Base-by-base conservation (phyloP, 139 green algal genomes). In the Pleodorina starrii region DNA sequence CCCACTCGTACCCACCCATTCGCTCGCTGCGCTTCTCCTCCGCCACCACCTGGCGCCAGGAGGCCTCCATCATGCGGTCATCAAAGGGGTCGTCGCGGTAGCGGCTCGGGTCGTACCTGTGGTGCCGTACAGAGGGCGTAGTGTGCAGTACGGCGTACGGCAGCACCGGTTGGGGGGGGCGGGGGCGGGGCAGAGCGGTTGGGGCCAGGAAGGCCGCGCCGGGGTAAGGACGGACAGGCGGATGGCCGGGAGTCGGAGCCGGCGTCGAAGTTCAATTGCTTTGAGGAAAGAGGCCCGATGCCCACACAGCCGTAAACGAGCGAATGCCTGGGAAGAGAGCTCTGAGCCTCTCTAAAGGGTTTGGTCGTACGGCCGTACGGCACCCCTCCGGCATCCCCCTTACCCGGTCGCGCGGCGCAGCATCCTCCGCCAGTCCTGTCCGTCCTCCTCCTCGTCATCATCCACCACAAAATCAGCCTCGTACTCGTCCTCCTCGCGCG, bases 11-110 rank as follows among this genome's bases (percentile, higher is more conserved):
- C 90, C 46, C 80, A 93, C 90, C 90, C 48, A 93, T 59, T 14
- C 85, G 42, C 80, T 76, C 80, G 60, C 86, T 91, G 48, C 86
- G 85, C 72, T 86, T 89, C 85, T 93, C 90, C 72, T 93, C 90
- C 66, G 90, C 90, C 57, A 50, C 54, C 42, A 93, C 66, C 57
- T 91, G 59, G 1, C 80, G 74, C 71, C 74, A 91, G 7, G 71
- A 75, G 7, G 42, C 90, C 60, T 90, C 90, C 90, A 93, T 93
- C n/a, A 51, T 48, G 27, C 90, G 90, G 59, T 93, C 90, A 32
- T 91, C 87, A 51, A 79, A 85, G 40, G 46, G 38, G 14, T 91
- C 86, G n/a, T 93, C 86, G 0, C 59, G 81, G 46, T 75, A 91
- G 68, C 69, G 68, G 51, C 59, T 75, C 54, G 80, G 48, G 77